Conservation (phyloP, 805 yeast species). For the Saccharomycopsis sp. region DNA sequence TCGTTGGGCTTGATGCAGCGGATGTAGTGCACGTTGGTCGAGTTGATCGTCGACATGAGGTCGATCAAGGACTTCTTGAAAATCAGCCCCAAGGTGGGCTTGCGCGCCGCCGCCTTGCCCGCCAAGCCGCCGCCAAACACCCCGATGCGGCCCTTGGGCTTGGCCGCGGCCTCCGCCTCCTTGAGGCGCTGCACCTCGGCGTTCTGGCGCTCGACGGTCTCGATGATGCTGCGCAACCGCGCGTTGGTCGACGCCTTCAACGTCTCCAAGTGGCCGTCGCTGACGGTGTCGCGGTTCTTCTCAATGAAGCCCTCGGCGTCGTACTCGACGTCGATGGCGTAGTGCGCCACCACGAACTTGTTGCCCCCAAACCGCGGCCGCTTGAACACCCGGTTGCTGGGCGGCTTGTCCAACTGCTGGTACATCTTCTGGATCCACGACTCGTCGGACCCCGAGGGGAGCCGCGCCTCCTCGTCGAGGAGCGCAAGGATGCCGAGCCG, state of each 20-base stretch:
- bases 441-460: constrained; percentile 90
- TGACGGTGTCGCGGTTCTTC: constrained; percentile 94
- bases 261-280: constrained; percentile 89
- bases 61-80: constrained; percentile 90
- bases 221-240: constrained; percentile 57
- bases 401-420: constrained; percentile 73
- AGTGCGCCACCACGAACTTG: constrained; percentile 85
- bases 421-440: constrained; percentile 89
- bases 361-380: constrained; percentile 93
- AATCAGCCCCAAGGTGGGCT: constrained; percentile 92
- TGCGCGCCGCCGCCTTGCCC: constrained; percentile 49
- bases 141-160: constrained; percentile 25
- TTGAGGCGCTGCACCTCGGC: constrained; percentile 38
- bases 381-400: constrained; percentile 69
- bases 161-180: constrained; percentile 26
- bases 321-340: constrained; percentile 89
- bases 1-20: constrained; percentile 97
- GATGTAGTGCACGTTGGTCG: constrained; percentile 93
- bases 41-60: constrained; percentile 84
- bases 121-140: constrained; percentile 27
- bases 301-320: constrained; percentile 93
- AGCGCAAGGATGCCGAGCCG: constrained; percentile 81
- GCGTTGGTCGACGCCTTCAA: constrained; percentile 62
- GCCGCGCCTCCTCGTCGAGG: constrained; percentile 89
- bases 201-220: constrained; percentile 53